Base-by-base conservation (phyloP, 345 rosid species). In the Brassica nigra region DNA sequence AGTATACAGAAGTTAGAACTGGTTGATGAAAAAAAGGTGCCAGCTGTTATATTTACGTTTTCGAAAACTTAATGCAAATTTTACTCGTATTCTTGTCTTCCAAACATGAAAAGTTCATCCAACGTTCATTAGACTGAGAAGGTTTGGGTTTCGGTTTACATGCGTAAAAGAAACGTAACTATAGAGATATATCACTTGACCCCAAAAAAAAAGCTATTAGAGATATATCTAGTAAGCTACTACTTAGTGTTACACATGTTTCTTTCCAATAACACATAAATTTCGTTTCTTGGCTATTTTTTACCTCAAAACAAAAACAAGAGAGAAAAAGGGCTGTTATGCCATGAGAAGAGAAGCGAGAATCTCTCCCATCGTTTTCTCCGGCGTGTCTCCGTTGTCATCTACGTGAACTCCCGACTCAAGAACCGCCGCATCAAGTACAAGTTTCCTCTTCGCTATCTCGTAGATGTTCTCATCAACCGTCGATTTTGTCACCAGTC, bases 281-380 rank as follows among this genome's bases (percentile, higher is more conserved):
- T 37, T 73, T 79, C 12, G 68, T 79, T 79, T 66, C 68, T 59
- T 73, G 69, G 68, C 77, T 23, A 49, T 54, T 52, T 42, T 79
- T 79, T 15, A 62, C 57, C 74, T 44, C 70, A 42, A 66, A 28
- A 5, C 68, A 66, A 66, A n/a, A n/a, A 52, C 57, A 52, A 52
- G 8, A 52, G 57, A 42, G 20, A 52, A 49, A 49, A 9, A 42
- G 20, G 15, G 5, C 20, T 67, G 69, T 81, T 89, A 90, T 64
- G 85, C 87, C 90, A 91, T 85, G 73, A 93, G 82, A 67, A 95
- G 89, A 5, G 97, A 88, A 29, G 97, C 88, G 10, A 95, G 82
- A 83, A 91, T 93, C 84, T 95, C 92, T 74, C 98, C 97, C 97
- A 91, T 92, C 1, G 95, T 93, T 86, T 85, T 91, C 86, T 92